Base-by-base conservation (phyloP, 2,329 filamentous ascomycete genomes). In the Pseudonectria foliicola region DNA sequence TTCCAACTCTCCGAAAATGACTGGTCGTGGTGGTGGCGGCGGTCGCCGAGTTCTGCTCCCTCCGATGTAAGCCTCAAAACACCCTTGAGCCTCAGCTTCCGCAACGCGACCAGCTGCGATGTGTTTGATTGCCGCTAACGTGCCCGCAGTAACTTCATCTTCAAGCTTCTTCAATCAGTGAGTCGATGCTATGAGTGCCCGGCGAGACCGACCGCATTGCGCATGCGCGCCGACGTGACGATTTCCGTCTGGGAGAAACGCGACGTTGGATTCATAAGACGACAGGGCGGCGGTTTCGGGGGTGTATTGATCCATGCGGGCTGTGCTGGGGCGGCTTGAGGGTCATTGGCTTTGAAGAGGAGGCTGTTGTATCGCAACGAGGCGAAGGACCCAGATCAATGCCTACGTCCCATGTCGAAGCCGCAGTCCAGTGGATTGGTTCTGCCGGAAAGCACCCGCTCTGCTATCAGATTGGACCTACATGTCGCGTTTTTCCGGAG, bases 111-210 rank as follows among this genome's bases (percentile, higher is more conserved):
- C 37, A 33, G 26, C 38, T 25, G 31, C 16, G 34, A 25, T n/a
- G 12, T 15, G 18, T 25, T n/a, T 8, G 25, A 28, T 34, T 12
- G 29, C 27, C 44, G 44, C 51, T 60, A 42, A 61, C 35, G 8
- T 21, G 12, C 10, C 23, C n/a, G 10, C 31, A 64, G 62, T 68
- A 67, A 68, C 53, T 63, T 66, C 48, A 67, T 68, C 43, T 68
- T 68, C 77, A 94, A 92, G 71, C 82, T 95, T 26, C 76, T 96
- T 8, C 89, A 81, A 54, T 67, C 64, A 29, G 62, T 64, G 42
- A 62, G 62, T 63, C 21, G 27, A 8, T 27, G 3, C 14, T 29
- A 15, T 11, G 6, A 25, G 12, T 15, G 10, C 23, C n/a, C n/a
- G 10, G 14, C 11, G 12, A 13, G 12, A 14, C 7, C 13, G 29